Conservation (phyloP, 2,329 filamentous ascomycete genomes). For the Rugonectria rugulosa region DNA sequence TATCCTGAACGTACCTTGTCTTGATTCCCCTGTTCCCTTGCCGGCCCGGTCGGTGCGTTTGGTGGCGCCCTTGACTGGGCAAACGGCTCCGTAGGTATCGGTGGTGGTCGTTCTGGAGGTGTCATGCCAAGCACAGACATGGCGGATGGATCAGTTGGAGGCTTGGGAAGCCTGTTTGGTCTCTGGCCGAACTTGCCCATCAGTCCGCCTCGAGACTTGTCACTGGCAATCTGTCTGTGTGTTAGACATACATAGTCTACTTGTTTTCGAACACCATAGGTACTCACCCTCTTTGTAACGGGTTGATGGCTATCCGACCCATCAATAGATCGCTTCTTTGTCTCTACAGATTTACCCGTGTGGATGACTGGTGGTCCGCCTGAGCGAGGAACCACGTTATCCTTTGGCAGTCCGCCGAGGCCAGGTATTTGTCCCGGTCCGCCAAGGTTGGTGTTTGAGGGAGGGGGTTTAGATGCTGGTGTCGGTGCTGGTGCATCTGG, state of each 20-base stretch:
- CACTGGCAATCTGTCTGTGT: constrained; percentile 41
- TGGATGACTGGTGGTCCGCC: constrained; percentile 51
- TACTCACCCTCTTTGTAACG: constrained; percentile 52
- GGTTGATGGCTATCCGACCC: constrained; percentile 42
- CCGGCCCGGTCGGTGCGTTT: constrained; percentile 34
- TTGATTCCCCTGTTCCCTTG: constrained; percentile 24
- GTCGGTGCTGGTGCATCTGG: constrained; percentile 27
- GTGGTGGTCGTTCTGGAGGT: constrained; percentile 53
- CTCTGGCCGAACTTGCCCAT: constrained; percentile 48
- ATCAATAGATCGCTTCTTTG: constrained; percentile 56
- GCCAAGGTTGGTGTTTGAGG: constrained; percentile 4
- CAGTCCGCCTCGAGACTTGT: constrained; percentile 42
- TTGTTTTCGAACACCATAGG: not conserved
- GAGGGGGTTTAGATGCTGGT: constrained; percentile 25
- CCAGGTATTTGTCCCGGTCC: constrained; percentile 26
- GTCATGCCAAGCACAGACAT: constrained; percentile 60
- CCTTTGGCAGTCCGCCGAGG: constrained; percentile 21
- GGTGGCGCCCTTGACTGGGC: constrained; percentile 25
- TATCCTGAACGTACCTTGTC: constrained; percentile 32
- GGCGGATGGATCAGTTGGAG: constrained; percentile 58
- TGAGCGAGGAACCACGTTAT: constrained; percentile 34
- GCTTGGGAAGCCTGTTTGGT: constrained; percentile 36
- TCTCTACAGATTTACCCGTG: constrained; percentile 36
- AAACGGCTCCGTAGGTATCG: constrained; percentile 30
- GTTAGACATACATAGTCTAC: constrained; percentile 35